Conservation (phyloP, 192 early-diverging fungal genomes). For the Gonapodya sp. region DNA sequence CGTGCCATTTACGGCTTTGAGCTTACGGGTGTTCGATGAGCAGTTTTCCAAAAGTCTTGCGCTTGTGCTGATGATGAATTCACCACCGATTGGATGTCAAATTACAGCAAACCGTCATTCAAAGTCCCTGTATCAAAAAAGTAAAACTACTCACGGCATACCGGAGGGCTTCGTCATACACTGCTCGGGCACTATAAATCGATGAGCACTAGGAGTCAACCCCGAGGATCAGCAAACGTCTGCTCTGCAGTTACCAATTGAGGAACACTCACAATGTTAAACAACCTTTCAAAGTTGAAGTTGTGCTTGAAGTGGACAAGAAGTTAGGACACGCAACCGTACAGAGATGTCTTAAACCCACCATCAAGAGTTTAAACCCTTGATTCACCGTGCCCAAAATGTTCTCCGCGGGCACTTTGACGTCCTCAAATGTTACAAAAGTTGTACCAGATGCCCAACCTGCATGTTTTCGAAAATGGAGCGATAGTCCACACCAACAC, state of each 20-base stretch:
- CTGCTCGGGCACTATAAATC: neutral
- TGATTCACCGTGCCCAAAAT: constrained; percentile 76
- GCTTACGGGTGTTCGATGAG: constrained; percentile 63
- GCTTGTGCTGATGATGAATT: constrained; percentile 39
- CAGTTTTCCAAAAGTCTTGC: constrained; percentile 79
- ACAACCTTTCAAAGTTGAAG: constrained; percentile 62
- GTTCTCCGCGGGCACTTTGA: constrained; percentile 75
- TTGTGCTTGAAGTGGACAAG: constrained; percentile 30
- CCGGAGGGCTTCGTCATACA: neutral
- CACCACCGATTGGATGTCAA: neutral
- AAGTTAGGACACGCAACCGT: neutral
- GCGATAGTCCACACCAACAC: neutral
- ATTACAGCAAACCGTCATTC: too few species aligned
- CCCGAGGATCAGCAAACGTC: too few species aligned
- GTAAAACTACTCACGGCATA: neutral
- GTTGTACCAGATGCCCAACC: constrained; percentile 69
- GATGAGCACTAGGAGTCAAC: constrained; percentile 4
- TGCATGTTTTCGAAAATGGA: neutral
- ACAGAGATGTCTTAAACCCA: constrained; percentile 32
- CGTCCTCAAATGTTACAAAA: constrained; percentile 69
- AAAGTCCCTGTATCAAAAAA: neutral
- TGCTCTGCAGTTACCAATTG: neutral
- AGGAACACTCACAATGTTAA: constrained; percentile 3
- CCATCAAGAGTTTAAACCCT: constrained; percentile 59
- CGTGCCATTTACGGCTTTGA: too few species aligned